Evolutionary conservation across 208 protist genomes (phyloP).

Genomic region (Blechomonas ayalai): DNA sequence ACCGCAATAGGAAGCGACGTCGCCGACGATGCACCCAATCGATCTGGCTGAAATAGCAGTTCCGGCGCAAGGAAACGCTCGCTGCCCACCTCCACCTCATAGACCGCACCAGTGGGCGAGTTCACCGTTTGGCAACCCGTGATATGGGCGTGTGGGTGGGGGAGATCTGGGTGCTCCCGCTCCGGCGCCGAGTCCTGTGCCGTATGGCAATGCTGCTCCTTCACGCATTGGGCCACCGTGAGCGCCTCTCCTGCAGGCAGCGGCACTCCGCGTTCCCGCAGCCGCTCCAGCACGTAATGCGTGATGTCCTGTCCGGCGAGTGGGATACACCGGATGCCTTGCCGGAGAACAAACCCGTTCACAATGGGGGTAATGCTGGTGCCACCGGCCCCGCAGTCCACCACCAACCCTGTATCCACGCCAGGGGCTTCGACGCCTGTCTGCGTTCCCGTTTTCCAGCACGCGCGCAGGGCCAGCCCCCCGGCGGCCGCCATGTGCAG

Average conservation of each 20-base stretch:
- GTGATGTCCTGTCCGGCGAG: slow-evolving; percentile 96
- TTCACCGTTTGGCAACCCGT: slow-evolving; percentile 50
- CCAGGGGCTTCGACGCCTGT: slow-evolving; percentile 14
- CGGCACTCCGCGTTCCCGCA: slow-evolving; percentile 82
- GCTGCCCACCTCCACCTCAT: slow-evolving; percentile 92
- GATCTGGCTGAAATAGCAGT: slow-evolving; percentile 98
- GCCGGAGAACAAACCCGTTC: slow-evolving; percentile 96
- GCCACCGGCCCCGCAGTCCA: slow-evolving; percentile 98
- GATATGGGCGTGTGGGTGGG: slow-evolving; percentile 79
- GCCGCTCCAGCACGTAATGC: slow-evolving; percentile 90
- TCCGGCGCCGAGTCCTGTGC: slow-evolving; percentile 88
- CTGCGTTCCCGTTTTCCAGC: slow-evolving; percentile 77
- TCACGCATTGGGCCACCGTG: slow-evolving; percentile 91
- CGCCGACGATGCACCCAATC: slow-evolving; percentile 89
- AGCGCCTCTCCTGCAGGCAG: slow-evolving; percentile 90
- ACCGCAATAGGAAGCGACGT: slow-evolving; percentile 92
- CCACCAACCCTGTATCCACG: slow-evolving; percentile 87
- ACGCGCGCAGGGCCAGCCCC: slow-evolving; percentile 92
- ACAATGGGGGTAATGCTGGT: slow-evolving; percentile 97
- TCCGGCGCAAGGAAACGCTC: slow-evolving; percentile 98
- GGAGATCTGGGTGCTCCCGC: slow-evolving; percentile 89
- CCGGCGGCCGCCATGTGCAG: slow-evolving; percentile 98
- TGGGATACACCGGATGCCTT: slow-evolving; percentile 94
- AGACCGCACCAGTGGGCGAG: slow-evolving; percentile 30
- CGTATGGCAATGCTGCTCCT: slow-evolving; percentile 92